These are phyloP conservation scores for Acacia crassicarpa DNA, from an alignment of 306 rosid genomes.

Conservation along the genomic window DNA sequence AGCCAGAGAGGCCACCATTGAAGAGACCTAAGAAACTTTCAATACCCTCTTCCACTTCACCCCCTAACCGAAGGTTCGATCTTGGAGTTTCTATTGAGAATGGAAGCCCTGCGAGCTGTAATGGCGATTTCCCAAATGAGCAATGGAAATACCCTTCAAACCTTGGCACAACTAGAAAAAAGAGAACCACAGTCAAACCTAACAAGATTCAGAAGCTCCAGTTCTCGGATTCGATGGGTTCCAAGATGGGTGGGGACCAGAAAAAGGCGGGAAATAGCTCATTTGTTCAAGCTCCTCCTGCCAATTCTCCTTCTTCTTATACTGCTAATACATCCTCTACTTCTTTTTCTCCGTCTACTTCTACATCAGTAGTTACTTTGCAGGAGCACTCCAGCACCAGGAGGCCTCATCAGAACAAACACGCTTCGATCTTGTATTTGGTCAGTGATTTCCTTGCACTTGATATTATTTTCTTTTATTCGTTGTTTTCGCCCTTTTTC, in stretches of 20 bases:
- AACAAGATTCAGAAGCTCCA: constrained; percentile 25
- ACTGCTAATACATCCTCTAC: background rate
- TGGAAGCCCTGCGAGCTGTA: background rate
- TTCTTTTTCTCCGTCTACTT: background rate
- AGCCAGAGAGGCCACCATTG: constrained; percentile 52
- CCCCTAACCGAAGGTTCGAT: constrained; percentile 28
- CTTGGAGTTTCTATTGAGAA: constrained; percentile 46
- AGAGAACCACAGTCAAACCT: constrained; percentile 31
- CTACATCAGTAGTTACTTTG: constrained; percentile 11
- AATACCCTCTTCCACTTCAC: constrained; percentile 24
- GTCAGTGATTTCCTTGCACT: constrained; percentile 39
- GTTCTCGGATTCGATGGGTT: background rate
- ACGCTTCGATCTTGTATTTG: constrained; percentile 41
- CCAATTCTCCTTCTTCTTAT: constrained; percentile 11
- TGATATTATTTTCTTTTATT: background rate
- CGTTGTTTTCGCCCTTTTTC: background rate
- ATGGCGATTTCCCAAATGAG: constrained; percentile 45
- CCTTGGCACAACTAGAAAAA: constrained; percentile 60
- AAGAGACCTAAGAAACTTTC: constrained; percentile 62
- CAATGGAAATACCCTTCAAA: constrained; percentile 79
- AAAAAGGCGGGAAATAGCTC: constrained; percentile 22
- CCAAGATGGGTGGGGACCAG: background rate
- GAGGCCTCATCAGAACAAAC: constrained; percentile 27
- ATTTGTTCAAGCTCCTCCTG: constrained; percentile 26
- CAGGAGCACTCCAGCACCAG: constrained; percentile 2